These are phyloP conservation scores for Coemansia sp. DNA, from an alignment of 192 early-diverging fungal species.

Conservation along the genomic window DNA sequence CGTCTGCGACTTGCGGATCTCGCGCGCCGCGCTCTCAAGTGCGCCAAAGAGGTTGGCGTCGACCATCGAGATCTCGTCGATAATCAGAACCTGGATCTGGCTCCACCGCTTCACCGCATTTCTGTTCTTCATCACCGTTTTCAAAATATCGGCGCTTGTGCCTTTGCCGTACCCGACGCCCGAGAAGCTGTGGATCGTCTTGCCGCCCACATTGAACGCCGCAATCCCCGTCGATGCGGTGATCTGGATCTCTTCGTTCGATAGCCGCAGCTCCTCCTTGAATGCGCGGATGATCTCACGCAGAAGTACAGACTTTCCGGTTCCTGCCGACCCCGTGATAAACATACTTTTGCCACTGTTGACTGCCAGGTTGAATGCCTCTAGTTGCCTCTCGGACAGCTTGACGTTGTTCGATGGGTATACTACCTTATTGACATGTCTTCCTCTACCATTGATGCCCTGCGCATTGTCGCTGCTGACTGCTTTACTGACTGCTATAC, in stretches of 20 bases:
- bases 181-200: slow-evolving; percentile 71
- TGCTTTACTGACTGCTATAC: slow-evolving; percentile 1
- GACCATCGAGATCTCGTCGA: slow-evolving; percentile 82
- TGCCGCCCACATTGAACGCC: slow-evolving; percentile 74
- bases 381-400: slow-evolving; percentile 58
- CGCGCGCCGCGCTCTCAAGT: slow-evolving; percentile 64
- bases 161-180: slow-evolving; percentile 63
- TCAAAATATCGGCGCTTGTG: slow-evolving; percentile 16
- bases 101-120: slow-evolving; percentile 59
- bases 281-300: slow-evolving; percentile 46
- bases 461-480: background rate
- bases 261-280: slow-evolving; percentile 5
- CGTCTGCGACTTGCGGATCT: slow-evolving; percentile 32
- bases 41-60: slow-evolving; percentile 73
- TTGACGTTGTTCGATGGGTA: slow-evolving; percentile 4
- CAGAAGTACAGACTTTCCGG: slow-evolving; percentile 54
- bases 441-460: background rate
- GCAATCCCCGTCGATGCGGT: slow-evolving; percentile 82
- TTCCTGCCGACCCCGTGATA: slow-evolving; percentile 78
- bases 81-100: slow-evolving; percentile 62
- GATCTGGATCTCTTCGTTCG: slow-evolving; percentile 42
- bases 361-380: slow-evolving; percentile 62
- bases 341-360: slow-evolving; percentile 60
- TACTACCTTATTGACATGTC: background rate
- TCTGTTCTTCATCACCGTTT: slow-evolving; percentile 41